phyloP scores from a whole-genome alignment of 2,329 filamentous ascomycete genomes.

The Penicillium janthinellum region DNA sequence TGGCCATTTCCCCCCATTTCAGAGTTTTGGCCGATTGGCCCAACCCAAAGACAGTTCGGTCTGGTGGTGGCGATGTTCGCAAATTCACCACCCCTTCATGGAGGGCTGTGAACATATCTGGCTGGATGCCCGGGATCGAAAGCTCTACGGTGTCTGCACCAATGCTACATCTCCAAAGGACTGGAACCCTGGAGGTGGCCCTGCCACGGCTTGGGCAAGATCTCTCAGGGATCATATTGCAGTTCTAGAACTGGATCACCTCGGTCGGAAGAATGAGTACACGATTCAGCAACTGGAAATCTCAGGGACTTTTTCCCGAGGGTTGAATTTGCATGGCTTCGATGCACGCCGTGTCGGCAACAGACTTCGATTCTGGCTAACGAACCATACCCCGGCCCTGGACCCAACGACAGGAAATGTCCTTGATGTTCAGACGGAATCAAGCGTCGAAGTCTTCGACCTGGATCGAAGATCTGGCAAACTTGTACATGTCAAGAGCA shows the following conservation, averaged over 20 bases:
- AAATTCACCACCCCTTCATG: constrained; percentile 8
- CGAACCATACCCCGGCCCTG: constrained; percentile 3
- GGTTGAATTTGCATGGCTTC: constrained; percentile 5
- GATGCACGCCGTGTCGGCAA: constrained; percentile 6
- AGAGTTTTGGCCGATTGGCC: background rate
- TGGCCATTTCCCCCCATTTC: background rate
- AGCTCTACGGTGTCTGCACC: constrained; percentile 7
- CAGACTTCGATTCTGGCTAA: constrained; percentile 9
- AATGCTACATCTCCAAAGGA: background rate
- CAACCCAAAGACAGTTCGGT: background rate
- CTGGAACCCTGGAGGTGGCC: background rate
- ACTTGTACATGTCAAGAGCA: background rate
- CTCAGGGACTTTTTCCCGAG: background rate
- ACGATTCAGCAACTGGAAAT: background rate
- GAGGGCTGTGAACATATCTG: constrained; percentile 12
- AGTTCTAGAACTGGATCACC: constrained; percentile 7
- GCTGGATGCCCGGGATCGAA: constrained; percentile 5
- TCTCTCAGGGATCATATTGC: constrained; percentile 4
- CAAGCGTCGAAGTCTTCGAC: constrained; percentile 5
- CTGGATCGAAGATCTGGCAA: background rate
- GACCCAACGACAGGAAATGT: background rate
- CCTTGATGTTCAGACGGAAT: constrained; percentile 2
- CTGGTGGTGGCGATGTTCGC: constrained; percentile 5
- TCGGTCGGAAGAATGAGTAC: constrained; percentile 3
- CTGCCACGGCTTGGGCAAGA: background rate